Conservation (phyloP, 2,329 filamentous ascomycete species). For the Curvularia lunata region DNA sequence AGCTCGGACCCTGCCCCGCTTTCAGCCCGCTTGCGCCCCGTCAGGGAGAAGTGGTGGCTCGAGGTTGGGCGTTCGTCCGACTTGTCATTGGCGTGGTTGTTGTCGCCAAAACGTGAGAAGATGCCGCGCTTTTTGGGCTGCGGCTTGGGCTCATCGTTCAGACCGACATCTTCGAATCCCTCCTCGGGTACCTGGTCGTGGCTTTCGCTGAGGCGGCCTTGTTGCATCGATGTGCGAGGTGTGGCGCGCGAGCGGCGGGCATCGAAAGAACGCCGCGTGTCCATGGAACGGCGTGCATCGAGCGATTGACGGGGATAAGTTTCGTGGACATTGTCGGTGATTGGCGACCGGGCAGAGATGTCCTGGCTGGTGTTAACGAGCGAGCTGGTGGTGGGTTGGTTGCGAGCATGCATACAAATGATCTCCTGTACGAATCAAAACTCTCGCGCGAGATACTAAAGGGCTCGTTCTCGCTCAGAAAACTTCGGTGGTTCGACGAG, state of each 20-base stretch:
- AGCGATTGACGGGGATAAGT: conserved; percentile 59
- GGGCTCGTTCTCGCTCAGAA: conserved; percentile 82
- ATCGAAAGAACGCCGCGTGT: conserved; percentile 67
- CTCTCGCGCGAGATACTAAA: conserved; percentile 96
- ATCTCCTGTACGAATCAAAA: conserved; percentile 94
- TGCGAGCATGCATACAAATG: conserved; percentile 84
- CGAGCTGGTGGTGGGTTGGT: conserved; percentile 3
- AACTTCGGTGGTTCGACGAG: conserved; percentile 65
- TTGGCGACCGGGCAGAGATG: conserved; percentile 84
- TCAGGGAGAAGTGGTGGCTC: conserved; percentile 67
- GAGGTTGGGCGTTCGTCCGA: conserved; percentile 52
- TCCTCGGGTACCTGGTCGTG: conserved; percentile 73
- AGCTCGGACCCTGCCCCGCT: conserved; percentile 73
- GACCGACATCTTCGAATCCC: conserved; percentile 86
- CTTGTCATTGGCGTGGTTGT: conserved; percentile 35
- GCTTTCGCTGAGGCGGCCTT: conserved; percentile 63
- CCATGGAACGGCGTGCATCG: conserved; percentile 75
- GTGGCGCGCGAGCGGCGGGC: conserved; percentile 60
- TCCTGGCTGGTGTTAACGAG: conserved; percentile 67
- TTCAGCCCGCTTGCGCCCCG: conserved; percentile 75
- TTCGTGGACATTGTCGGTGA: conserved; percentile 63
- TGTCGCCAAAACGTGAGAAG: conserved; percentile 80
- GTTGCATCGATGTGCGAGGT: conserved; percentile 66
- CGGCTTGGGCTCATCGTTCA: conserved; percentile 76
- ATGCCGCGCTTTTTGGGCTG: conserved; percentile 75